These are phyloP conservation scores for Aspergillus haitiensis DNA, from an alignment of 495 filamentous ascomycete genomes.

Conservation along the genomic window DNA sequence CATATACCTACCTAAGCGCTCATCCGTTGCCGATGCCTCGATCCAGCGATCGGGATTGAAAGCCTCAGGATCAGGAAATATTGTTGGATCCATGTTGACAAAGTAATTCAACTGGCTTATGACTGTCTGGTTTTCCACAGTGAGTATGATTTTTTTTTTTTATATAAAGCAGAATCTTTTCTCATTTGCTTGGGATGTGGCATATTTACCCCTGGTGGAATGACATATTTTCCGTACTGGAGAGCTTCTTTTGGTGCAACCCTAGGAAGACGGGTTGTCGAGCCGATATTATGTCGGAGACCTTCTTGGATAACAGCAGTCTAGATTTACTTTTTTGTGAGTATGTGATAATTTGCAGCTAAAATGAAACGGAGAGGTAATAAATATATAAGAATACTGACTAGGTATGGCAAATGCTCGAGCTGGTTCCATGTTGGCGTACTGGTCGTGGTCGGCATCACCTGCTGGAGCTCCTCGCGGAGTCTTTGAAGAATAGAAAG, in stretches of 20 bases:
- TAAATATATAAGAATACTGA: conserved; percentile 3
- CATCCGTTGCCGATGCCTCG: too few species aligned
- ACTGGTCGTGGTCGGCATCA: conserved; percentile 29
- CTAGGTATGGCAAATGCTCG: conserved; percentile 54
- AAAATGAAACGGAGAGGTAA: not conserved
- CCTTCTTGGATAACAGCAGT: conserved; percentile 3
- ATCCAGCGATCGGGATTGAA: too few species aligned
- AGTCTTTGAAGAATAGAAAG: conserved; percentile 20
- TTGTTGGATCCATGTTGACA: too few species aligned
- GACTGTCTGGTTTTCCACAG: too few species aligned
- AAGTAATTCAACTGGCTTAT: too few species aligned
- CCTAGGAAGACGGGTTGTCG: not conserved
- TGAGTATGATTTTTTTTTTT: too few species aligned
- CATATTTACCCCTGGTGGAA: too few species aligned
- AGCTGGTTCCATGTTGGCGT: conserved; percentile 42
- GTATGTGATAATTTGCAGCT: not conserved
- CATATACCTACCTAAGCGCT: too few species aligned
- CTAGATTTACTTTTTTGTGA: not conserved
- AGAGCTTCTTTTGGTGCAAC: conserved; percentile 14
- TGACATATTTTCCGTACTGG: too few species aligned
- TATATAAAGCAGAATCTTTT: too few species aligned
- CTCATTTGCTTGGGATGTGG: too few species aligned
- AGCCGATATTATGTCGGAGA: not conserved
- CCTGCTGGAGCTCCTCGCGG: conserved; percentile 33
- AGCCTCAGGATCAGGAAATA: too few species aligned